Conservation (phyloP, 148 eudicot species). For the Euryodendron excelsum region DNA sequence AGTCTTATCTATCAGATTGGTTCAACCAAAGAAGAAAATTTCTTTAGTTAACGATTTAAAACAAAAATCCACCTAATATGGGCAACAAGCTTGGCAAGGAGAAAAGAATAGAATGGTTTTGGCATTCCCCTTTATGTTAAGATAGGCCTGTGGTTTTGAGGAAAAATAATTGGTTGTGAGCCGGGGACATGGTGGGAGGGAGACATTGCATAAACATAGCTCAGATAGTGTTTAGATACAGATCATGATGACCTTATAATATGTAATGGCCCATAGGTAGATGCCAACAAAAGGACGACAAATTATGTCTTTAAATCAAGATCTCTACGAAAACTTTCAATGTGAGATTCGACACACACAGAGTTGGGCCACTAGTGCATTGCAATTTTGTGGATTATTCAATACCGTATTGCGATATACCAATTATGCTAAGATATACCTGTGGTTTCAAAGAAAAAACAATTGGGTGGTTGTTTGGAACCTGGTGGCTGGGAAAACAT, state of each 20-base stretch:
- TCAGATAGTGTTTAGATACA: too few relatives aligned
- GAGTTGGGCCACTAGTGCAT: too few relatives aligned
- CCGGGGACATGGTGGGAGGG: too few relatives aligned
- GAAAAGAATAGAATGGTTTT: neutral
- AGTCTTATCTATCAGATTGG: neutral
- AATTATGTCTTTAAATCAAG: too few relatives aligned
- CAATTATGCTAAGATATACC: neutral
- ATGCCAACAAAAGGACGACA: too few relatives aligned
- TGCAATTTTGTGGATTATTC: too few relatives aligned
- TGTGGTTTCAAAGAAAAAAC: neutral
- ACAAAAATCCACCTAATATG: neutral
- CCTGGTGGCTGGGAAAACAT: neutral
- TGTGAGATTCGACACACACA: too few relatives aligned
- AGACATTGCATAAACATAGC: too few relatives aligned
- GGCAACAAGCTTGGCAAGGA: too few relatives aligned
- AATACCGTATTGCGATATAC: neutral
- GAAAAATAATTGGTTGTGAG: constrained; percentile 1
- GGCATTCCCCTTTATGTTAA: neutral
- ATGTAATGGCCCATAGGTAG: too few relatives aligned
- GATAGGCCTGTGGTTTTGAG: neutral
- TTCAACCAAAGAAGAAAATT: neutral
- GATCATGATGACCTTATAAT: too few relatives aligned
- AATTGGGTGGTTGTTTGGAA: neutral
- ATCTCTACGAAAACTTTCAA: too few relatives aligned
- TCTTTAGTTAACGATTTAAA: neutral